Percentiles rank a stretch among this genome's conserved stretches.
Evolutionary conservation across 1,284 basidiomycete species (phyloP).

Genomic region (Malassezia globosa): DNA sequence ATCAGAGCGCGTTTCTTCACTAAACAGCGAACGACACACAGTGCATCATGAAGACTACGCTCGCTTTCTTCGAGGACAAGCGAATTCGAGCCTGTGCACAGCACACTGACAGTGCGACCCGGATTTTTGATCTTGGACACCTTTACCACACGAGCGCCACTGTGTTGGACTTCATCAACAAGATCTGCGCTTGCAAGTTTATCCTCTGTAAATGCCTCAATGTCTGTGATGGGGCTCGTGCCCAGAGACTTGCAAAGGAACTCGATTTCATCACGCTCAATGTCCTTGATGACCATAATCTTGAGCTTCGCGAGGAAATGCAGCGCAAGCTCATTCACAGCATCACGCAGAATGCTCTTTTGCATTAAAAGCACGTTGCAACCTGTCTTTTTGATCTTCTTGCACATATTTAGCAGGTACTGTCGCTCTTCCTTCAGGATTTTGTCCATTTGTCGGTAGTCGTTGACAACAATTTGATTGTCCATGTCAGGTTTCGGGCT

Average conservation of each 20-base stretch:
- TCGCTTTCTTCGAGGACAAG: conserved; percentile 95
- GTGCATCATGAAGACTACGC: conserved; percentile 90
- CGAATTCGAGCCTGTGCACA: conserved; percentile 87
- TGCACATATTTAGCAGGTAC: conserved; percentile 95
- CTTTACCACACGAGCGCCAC: conserved; percentile 81
- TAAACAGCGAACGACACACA: conserved; percentile 93
- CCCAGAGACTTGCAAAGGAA: conserved; percentile 90
- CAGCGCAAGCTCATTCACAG: conserved; percentile 94
- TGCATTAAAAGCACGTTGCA: conserved; percentile 98
- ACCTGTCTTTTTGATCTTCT: conserved; percentile 97
- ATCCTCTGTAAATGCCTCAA: conserved; percentile 96
- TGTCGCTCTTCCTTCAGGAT: conserved; percentile 98
- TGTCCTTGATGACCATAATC: conserved; percentile 92
- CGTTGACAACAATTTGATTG: conserved; percentile 97
- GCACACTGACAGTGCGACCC: conserved; percentile 85
- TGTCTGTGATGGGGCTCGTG: conserved; percentile 92
- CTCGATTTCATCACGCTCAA: conserved; percentile 97
- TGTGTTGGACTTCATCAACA: conserved; percentile 76
- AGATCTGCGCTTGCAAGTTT: conserved; percentile 93
- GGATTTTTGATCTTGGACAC: conserved; percentile 91
- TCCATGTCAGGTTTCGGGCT: conserved; percentile 99
- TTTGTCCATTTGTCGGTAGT: conserved; percentile 99
- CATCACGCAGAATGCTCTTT: conserved; percentile 96
- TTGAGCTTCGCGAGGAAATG: conserved; percentile 96
- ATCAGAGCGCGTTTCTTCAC: conserved; percentile 98